phyloP scores from a whole-genome alignment of 192 early-diverging fungal species.

The Spinellus fusiger region DNA sequence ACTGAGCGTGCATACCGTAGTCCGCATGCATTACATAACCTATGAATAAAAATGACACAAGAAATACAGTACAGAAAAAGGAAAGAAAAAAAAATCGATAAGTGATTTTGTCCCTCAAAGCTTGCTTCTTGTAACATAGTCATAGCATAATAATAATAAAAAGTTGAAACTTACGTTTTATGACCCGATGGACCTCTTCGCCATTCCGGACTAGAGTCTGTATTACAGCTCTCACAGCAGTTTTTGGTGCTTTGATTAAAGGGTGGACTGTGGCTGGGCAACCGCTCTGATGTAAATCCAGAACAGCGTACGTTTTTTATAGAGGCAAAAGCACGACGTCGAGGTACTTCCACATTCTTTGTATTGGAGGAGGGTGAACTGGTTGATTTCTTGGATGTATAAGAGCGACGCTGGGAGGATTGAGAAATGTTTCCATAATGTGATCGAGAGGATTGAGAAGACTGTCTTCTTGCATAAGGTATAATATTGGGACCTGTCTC shows the following conservation, averaged over 20 bases:
- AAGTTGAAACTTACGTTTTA: conserved; percentile 25
- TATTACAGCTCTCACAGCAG: conserved; percentile 28
- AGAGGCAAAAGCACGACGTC: not conserved
- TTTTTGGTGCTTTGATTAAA: not conserved
- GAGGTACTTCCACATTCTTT: not conserved
- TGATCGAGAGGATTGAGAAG: not conserved
- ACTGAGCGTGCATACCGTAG: conserved; percentile 30
- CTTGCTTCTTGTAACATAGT: too few species aligned
- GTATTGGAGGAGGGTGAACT: not conserved
- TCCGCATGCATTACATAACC: conserved; percentile 33
- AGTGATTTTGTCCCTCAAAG: not conserved
- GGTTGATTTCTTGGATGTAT: too few species aligned
- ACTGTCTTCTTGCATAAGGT: not conserved
- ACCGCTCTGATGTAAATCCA: not conserved
- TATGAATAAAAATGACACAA: not conserved
- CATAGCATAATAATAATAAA: not conserved
- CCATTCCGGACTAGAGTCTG: conserved; percentile 29
- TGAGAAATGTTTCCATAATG: not conserved
- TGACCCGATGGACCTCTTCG: conserved; percentile 30
- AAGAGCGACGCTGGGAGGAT: too few species aligned
- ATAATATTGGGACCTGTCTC: not conserved
- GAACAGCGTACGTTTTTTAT: not conserved
- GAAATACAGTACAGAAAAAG: not conserved
- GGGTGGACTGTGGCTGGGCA: not conserved
- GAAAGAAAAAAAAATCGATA: not conserved